Evolutionary conservation across 768 basidiomycete species (phyloP), one percentile per base, ranked within the genome.

Genomic region (Boletus vinaceobasis): DNA sequence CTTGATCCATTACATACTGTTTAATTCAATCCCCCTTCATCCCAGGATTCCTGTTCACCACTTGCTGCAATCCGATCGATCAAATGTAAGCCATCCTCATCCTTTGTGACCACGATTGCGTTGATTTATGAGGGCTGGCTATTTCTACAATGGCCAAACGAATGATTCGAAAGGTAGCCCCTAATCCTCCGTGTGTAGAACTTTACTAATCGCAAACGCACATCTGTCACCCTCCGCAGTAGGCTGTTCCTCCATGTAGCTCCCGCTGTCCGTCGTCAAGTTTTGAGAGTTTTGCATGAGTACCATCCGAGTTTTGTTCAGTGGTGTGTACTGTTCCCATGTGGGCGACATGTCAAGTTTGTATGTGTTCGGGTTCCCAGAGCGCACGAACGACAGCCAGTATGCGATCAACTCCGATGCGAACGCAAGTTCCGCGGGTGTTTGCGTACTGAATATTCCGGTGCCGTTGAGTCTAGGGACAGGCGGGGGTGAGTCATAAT

Each of bases 331-430:
- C n/a, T n/a, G n/a, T n/a, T n/a, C n/a, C n/a, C 86, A 85, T 17
- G 49, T 58, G 0, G 83, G 84, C 1, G 83, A 81, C 33, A 75
- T 70, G 0, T 73, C 58, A 2, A 84, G 74, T 62, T 80, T 84
- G 70, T 75, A 73, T 7, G 76, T 77, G 66, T 84, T 86, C 0
- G 82, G 83, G 62, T 84, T 67, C 2, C 76, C 75, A 1, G 78
- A 64, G 39, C 83, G 81, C 21, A 85, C 83, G 57, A 86, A 85
- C 3, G 83, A 86, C 7, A 86, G 68, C 82, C 84, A 85, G 64
- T 86, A 85, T 7, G 80, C 83, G 40, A 83, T 83, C 31, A 84
- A 70, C 64, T 86, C 86, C 35, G 75, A 66, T 0, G 81, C 78
- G 57, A 86, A 86, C 7, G 79, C 76, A 1, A 58, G 63, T 59